Evolutionary conservation across 768 basidiomycete species (phyloP), one percentile per base, ranked within the genome.

Genomic region (Hygrocybe punicea): DNA sequence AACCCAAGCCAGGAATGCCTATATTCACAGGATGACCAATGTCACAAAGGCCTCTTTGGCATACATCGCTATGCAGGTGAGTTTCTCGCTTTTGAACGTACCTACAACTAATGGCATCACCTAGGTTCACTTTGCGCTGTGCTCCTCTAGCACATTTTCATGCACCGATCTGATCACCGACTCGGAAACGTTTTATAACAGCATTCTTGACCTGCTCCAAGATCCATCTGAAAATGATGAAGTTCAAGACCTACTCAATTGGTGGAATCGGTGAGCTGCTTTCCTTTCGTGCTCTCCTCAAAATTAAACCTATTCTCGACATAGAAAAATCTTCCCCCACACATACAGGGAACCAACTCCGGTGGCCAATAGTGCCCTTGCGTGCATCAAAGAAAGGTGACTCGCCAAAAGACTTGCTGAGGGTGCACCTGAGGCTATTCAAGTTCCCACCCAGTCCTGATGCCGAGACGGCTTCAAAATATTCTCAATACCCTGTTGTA

Each of bases 21-120:
- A 48, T 5, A 63, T 66, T 42, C 65, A 64, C n/a, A 42, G 65
- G 1, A 66, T 62, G 65, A 56, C 40, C 9, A 7, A 6, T 10
- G 55, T 65, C 7, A 65, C 62, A 2, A 33, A 36, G 16, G 71
- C 60, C n/a, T 61, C 58, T 9, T 39, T 63, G 21, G 60, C 56
- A 17, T 64, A 62, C 25, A 35, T 59, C 23, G 58, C 59, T 2
- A 60, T 57, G 14, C 55, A 62, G 53, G 48, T 34, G 4, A 14
- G 33, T 51, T 33, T 33, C 11, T 25, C 23, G 6, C 25, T 51
- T 23, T 13, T 17, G 10, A 17, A 10, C 13, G 4, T 14, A 10
- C 5, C 8, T 4, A n/a, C 35, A 14, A 14, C 13, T 25, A 51
- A 34, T 9, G n/a, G 34, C 33, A 16, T 25, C 33, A 14, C 29